Evolutionary conservation across 2,329 filamentous ascomycete genomes (phyloP).

Genomic region (Colletotrichum sp.): DNA sequence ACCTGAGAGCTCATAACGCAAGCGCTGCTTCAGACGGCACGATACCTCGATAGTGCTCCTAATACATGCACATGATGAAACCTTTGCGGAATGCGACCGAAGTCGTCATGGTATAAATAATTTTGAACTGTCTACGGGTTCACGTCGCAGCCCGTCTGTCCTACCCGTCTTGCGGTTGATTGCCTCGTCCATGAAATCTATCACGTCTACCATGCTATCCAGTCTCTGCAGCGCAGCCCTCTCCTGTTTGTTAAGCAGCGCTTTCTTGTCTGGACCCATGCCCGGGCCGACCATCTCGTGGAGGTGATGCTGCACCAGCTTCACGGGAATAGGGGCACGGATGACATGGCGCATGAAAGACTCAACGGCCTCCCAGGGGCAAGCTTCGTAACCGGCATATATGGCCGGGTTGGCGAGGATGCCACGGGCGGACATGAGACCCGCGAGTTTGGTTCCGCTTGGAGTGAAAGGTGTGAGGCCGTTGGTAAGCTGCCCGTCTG

Average conservation of each 20-base stretch:
- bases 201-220: slow-evolving; percentile 58
- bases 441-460: slow-evolving; percentile 55
- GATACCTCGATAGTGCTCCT: neutral
- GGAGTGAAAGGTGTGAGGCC: slow-evolving; percentile 25
- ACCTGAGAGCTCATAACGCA: neutral
- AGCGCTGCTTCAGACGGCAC: neutral
- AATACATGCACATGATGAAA: neutral
- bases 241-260: slow-evolving; percentile 62
- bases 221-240: slow-evolving; percentile 53
- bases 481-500: neutral
- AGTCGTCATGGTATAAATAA: neutral
- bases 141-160: slow-evolving; percentile 4
- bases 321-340: slow-evolving; percentile 63
- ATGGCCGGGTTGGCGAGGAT: slow-evolving; percentile 71
- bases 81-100: neutral
- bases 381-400: slow-evolving; percentile 60
- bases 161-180: slow-evolving; percentile 31
- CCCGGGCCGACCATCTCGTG: slow-evolving; percentile 69
- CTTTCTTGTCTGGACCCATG: slow-evolving; percentile 54
- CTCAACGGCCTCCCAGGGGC: slow-evolving; percentile 67
- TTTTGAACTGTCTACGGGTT: neutral
- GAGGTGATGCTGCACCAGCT: slow-evolving; percentile 68
- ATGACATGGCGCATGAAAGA: slow-evolving; percentile 64
- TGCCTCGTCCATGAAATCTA: slow-evolving; percentile 64
- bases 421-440: slow-evolving; percentile 74